phyloP scores from a whole-genome alignment of 495 filamentous ascomycete genomes.

The Penicillium egyptiacum region DNA sequence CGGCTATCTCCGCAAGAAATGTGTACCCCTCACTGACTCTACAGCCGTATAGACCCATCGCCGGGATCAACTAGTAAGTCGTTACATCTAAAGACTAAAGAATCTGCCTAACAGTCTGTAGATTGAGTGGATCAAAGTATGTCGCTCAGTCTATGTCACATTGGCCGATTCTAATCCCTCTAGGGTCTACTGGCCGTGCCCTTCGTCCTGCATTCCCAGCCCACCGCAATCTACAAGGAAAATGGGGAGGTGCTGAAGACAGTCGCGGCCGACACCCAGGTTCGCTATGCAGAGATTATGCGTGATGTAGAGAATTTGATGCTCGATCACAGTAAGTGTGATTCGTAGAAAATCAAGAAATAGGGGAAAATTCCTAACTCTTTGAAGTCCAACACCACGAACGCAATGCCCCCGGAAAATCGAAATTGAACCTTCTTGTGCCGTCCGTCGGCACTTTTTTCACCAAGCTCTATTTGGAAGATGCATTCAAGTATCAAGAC shows the following conservation, averaged over 20 bases:
- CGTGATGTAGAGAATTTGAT: slow-evolving; percentile 89
- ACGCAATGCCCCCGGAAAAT: slow-evolving; percentile 60
- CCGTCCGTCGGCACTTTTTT: slow-evolving; percentile 90
- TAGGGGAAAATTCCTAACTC: neutral
- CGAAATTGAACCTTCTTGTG: slow-evolving; percentile 90
- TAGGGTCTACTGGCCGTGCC: slow-evolving; percentile 91
- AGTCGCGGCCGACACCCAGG: slow-evolving; percentile 62
- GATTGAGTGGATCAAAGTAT: slow-evolving; percentile 72
- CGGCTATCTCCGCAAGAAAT: slow-evolving; percentile 5
- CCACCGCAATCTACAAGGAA: slow-evolving; percentile 73
- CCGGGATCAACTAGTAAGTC: slow-evolving; percentile 75
- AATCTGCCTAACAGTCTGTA: slow-evolving; percentile 23
- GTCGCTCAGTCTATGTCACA: slow-evolving; percentile 1
- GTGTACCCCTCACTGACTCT: slow-evolving; percentile 21
- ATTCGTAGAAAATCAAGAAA: slow-evolving; percentile 1
- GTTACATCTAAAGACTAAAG: neutral
- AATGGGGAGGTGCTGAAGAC: slow-evolving; percentile 45
- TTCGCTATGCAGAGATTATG: slow-evolving; percentile 93
- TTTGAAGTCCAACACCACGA: slow-evolving; percentile 65
- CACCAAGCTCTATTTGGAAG: slow-evolving; percentile 78
- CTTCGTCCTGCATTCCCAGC: slow-evolving; percentile 95
- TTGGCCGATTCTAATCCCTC: slow-evolving; percentile 50
- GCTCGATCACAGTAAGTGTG: slow-evolving; percentile 77
- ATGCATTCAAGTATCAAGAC: slow-evolving; percentile 92
- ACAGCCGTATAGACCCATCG: slow-evolving; percentile 63